Evolutionary conservation across 371 early-diverging fungal species (phyloP).

Genomic region (Mortierella sp.): DNA sequence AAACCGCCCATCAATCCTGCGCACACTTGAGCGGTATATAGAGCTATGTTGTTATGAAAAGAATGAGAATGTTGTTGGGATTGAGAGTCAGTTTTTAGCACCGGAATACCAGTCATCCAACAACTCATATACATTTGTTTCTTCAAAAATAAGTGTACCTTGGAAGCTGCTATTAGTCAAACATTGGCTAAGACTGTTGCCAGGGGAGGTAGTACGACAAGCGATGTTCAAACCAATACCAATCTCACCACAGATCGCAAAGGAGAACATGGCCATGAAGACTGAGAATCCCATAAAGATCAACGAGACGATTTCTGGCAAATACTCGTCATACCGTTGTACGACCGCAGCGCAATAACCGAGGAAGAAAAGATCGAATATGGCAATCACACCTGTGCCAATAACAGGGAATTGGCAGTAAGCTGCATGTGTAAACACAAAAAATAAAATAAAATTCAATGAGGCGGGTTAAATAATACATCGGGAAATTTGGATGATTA

Average conservation of each 20-base stretch:
- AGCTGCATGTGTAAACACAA: too few relatives aligned
- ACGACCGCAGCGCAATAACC: conserved; percentile 18
- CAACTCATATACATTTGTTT: too few relatives aligned
- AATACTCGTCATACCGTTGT: conserved; percentile 28
- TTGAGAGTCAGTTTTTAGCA: neutral
- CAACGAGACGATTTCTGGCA: conserved; percentile 16
- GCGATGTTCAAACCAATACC: conserved; percentile 38
- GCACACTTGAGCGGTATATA: conserved; percentile 31
- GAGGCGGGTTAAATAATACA: neutral
- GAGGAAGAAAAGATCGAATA: conserved; percentile 23
- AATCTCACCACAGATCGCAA: conserved; percentile 43
- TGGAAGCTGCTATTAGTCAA: conserved; percentile 10
- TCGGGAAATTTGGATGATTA: neutral
- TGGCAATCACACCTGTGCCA: conserved; percentile 16
- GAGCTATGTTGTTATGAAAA: conserved; percentile 15
- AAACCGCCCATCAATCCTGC: conserved; percentile 49
- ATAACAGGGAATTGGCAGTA: conserved; percentile 43
- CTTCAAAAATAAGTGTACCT: conserved; percentile 6
- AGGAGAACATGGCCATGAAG: conserved; percentile 28
- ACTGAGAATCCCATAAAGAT: conserved; percentile 3
- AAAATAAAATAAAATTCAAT: neutral
- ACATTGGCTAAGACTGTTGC: conserved; percentile 7
- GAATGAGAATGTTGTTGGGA: neutral
- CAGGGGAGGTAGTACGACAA: conserved; percentile 13
- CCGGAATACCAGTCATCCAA: too few relatives aligned